Conservation (phyloP, 2,329 filamentous ascomycete genomes). For the Sporothrix euskadiensis region DNA sequence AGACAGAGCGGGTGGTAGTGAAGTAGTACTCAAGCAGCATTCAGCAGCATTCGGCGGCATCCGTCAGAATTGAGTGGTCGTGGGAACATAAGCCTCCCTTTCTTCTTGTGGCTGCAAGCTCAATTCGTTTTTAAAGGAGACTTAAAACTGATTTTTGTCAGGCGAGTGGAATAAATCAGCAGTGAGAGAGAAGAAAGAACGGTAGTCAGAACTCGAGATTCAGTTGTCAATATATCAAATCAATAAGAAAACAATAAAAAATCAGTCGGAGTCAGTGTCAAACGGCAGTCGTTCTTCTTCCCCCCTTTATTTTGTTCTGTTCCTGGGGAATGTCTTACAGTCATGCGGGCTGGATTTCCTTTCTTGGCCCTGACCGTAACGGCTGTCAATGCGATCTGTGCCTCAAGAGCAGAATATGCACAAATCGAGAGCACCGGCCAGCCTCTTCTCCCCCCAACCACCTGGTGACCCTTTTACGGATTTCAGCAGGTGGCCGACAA, state of each 20-base stretch:
- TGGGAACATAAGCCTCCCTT: background rate
- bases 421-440: background rate
- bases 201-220: background rate
- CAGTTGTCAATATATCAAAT: background rate
- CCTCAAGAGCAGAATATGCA: no score
- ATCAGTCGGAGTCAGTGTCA: background rate
- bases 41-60: background rate
- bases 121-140: background rate
- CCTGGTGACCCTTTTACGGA: background rate
- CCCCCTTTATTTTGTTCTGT: background rate
- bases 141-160: slow-evolving; percentile 7
- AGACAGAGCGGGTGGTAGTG: background rate
- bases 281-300: background rate
- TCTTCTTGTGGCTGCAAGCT: slow-evolving; percentile 1
- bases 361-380: background rate
- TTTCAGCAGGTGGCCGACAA: background rate
- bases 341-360: background rate
- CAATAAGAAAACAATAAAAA: background rate
- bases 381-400: background rate
- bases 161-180: background rate
- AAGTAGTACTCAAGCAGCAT: background rate
- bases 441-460: background rate
- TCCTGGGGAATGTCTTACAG: background rate
- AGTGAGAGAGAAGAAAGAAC: background rate
- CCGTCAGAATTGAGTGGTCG: background rate